Evolutionary conservation across 306 rosid species (phyloP).

Genomic region (Acmispon strigosus): DNA sequence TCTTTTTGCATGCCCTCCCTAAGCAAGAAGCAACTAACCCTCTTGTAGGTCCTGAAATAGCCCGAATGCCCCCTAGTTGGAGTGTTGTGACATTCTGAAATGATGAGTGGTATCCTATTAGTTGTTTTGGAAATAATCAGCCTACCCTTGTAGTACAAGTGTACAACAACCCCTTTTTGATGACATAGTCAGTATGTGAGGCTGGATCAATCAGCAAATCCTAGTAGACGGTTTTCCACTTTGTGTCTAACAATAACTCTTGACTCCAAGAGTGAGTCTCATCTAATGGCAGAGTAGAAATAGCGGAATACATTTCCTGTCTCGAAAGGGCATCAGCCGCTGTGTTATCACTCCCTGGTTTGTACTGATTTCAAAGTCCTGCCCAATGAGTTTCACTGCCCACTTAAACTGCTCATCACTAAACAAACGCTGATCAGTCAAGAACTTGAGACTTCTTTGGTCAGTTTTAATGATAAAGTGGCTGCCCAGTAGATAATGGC

Average conservation of each 20-base stretch:
- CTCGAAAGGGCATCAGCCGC: no score
- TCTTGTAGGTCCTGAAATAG: not conserved
- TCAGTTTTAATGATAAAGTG: no score
- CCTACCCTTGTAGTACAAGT: not conserved
- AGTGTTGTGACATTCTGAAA: not conserved
- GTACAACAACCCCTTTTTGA: not conserved
- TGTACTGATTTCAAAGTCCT: no score
- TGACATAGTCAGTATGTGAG: accelerated
- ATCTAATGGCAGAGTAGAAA: no score
- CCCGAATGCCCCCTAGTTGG: not conserved
- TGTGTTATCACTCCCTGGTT: not conserved
- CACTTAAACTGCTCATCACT: no score
- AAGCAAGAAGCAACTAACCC: not conserved
- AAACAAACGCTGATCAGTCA: no score
- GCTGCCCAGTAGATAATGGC: no score
- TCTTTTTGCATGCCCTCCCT: not conserved
- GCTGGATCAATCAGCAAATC: no score
- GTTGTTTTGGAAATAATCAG: not conserved
- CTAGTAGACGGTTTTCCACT: not conserved
- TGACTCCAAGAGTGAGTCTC: no score
- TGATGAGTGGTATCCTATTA: not conserved
- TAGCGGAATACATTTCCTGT: no score
- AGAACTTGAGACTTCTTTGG: no score
- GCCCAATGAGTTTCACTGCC: not conserved
- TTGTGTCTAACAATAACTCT: no score